Evolutionary conservation across 257 asterid genomes (phyloP).

Genomic region (Scutellaria galericulata): DNA sequence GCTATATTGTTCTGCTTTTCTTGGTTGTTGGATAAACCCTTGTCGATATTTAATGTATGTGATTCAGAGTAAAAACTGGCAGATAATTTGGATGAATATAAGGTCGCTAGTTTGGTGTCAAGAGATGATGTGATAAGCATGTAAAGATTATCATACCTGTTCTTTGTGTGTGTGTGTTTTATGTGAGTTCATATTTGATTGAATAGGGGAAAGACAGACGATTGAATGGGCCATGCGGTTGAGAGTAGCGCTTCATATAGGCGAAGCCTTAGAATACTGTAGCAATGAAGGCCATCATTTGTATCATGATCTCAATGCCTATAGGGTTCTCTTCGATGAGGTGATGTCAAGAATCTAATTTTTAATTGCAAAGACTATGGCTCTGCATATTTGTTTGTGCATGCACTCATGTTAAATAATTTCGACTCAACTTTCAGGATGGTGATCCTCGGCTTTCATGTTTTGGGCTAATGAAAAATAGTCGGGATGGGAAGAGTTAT

Average conservation of each 20-base stretch:
- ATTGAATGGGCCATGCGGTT: constrained; percentile 87
- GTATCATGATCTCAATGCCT: constrained; percentile 80
- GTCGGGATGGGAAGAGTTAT: constrained; percentile 79
- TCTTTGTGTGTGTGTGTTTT: neutral
- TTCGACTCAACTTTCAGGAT: constrained; percentile 48
- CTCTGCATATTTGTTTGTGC: neutral
- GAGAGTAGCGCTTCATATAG: constrained; percentile 69
- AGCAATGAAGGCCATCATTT: constrained; percentile 57
- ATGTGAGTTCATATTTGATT: constrained; percentile 6
- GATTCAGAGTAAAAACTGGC: neutral
- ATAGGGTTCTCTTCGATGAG: constrained; percentile 72
- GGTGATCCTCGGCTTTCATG: constrained; percentile 89
- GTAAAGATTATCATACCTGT: neutral
- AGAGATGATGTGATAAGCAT: neutral
- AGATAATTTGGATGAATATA: neutral
- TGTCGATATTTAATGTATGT: neutral
- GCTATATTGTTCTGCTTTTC: neutral
- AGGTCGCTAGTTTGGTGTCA: constrained; percentile 2
- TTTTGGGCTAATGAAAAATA: constrained; percentile 77
- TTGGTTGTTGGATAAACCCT: constrained; percentile 18
- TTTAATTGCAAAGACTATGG: neutral
- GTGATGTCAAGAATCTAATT: constrained; percentile 34
- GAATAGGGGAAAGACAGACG: constrained; percentile 75
- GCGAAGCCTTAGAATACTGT: constrained; percentile 69
- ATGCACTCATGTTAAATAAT: neutral